Percentiles rank a stretch among this genome's conserved stretches.
phyloP scores from a whole-genome alignment of 2,329 filamentous ascomycete genomes.

The Blumeria graminis region DNA sequence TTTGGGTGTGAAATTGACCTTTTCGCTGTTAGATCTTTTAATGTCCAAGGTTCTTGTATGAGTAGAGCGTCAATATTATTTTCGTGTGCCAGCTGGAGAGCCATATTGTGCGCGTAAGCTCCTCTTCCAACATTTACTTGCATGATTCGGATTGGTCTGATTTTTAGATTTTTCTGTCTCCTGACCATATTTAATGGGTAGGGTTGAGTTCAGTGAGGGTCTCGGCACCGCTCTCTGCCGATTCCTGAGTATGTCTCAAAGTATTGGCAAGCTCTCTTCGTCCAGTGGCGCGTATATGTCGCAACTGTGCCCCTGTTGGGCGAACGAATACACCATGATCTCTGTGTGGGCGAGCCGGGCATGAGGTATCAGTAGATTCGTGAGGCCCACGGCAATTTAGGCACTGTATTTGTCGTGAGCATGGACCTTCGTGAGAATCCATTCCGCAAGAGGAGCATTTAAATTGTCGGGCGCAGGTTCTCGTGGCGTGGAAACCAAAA shows the following conservation, averaged over 20 bases:
- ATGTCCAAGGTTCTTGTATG: not conserved
- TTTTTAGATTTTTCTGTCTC: not conserved
- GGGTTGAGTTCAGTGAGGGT: not conserved
- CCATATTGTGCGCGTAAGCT: not conserved
- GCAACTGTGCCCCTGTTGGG: not conserved
- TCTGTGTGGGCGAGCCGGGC: not conserved
- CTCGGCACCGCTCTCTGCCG: not conserved
- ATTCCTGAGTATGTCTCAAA: not conserved
- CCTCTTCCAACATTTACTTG: not conserved
- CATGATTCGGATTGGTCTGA: not conserved
- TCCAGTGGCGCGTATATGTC: not conserved
- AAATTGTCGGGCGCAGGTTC: not conserved
- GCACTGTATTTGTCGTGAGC: not conserved
- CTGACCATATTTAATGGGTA: not conserved
- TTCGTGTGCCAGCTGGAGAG: not conserved
- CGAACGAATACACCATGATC: not conserved
- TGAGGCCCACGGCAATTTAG: not conserved
- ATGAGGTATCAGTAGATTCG: not conserved
- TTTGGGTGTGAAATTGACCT: not conserved
- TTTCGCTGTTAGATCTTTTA: not conserved
- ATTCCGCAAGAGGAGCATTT: not conserved
- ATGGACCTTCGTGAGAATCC: not conserved
- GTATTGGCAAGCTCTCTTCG: not conserved
- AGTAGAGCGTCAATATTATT: not conserved
- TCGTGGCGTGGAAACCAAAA: not conserved